Conservation (phyloP, 345 rosid species). For the Lumnitzera littorea region DNA sequence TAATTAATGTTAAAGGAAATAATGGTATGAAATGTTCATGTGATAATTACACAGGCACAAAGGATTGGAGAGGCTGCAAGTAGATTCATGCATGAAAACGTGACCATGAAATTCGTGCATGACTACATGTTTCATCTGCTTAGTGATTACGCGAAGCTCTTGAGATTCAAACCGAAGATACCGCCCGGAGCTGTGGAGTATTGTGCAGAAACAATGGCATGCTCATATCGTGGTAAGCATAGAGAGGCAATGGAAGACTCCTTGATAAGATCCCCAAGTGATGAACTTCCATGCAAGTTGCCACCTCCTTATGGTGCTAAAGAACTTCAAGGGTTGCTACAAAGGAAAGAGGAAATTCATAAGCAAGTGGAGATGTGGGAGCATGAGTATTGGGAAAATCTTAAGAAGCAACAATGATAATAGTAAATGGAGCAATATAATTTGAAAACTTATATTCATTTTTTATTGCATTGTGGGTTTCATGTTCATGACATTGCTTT, state of each 20-base stretch:
- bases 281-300: conserved; percentile 33
- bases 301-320: conserved; percentile 26
- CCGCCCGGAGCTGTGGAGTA: conserved; percentile 27
- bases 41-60: conserved; percentile 27
- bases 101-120: conserved; percentile 43
- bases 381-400: conserved; percentile 11
- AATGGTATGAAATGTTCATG: not conserved
- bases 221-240: conserved; percentile 22
- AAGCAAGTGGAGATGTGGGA: conserved; percentile 30
- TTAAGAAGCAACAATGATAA: no score
- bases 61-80: conserved; percentile 43
- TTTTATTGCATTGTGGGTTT: no score
- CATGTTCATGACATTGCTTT: no score
- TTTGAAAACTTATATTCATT: no score
- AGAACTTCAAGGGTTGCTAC: conserved; percentile 15
- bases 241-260: conserved; percentile 44
- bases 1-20: no score
- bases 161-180: conserved; percentile 39
- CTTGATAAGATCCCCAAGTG: conserved; percentile 35
- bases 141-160: conserved; percentile 33
- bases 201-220: conserved; percentile 37
- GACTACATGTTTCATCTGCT: conserved; percentile 56
- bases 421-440: no score
- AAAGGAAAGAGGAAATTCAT: conserved; percentile 17
- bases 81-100: conserved; percentile 27